Evolutionary conservation across 2,329 filamentous ascomycete genomes (phyloP).

Genomic region (Biscogniauxia mediterranea): DNA sequence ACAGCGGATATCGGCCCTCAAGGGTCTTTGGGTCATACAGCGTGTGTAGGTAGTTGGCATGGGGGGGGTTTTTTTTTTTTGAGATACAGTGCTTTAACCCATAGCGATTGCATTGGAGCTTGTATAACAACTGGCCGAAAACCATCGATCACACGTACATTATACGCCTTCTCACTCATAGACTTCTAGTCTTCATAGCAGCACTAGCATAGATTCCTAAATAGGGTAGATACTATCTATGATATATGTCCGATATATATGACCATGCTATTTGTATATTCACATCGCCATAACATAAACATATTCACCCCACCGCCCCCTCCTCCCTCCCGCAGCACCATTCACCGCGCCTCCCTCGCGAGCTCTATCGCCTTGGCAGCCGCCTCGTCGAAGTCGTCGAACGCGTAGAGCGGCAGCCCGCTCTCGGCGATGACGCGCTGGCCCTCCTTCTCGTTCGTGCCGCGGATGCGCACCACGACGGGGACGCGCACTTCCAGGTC

Average conservation of each 20-base stretch:
- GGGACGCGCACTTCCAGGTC: slow-evolving; percentile 66
- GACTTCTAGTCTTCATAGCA: too few relatives aligned
- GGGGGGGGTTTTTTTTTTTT: neutral
- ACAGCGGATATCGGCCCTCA: slow-evolving; percentile 20
- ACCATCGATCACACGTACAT: too few relatives aligned
- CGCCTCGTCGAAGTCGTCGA: slow-evolving; percentile 73
- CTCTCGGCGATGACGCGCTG: slow-evolving; percentile 69
- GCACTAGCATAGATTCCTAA: too few relatives aligned
- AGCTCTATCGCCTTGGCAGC: slow-evolving; percentile 64
- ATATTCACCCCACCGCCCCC: neutral
- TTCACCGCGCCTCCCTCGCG: slow-evolving; percentile 33
- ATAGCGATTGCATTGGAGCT: neutral
- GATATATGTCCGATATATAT: too few relatives aligned
- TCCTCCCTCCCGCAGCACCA: neutral
- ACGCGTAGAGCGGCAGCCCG: slow-evolving; percentile 65
- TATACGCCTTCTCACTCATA: too few relatives aligned
- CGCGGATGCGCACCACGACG: slow-evolving; percentile 73
- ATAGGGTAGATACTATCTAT: too few relatives aligned
- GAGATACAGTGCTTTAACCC: too few relatives aligned
- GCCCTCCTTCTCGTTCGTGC: slow-evolving; percentile 71
- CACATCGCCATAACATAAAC: too few relatives aligned
- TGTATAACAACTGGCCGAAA: too few relatives aligned
- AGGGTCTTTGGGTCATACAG: slow-evolving; percentile 25
- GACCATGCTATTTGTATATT: too few relatives aligned
- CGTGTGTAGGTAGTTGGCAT: slow-evolving; percentile 18